Evolutionary conservation across 176 grass and related monocot genomes (phyloP), one percentile per base, ranked within the genome.

Genomic region (Hsuehochloa calcarea): DNA sequence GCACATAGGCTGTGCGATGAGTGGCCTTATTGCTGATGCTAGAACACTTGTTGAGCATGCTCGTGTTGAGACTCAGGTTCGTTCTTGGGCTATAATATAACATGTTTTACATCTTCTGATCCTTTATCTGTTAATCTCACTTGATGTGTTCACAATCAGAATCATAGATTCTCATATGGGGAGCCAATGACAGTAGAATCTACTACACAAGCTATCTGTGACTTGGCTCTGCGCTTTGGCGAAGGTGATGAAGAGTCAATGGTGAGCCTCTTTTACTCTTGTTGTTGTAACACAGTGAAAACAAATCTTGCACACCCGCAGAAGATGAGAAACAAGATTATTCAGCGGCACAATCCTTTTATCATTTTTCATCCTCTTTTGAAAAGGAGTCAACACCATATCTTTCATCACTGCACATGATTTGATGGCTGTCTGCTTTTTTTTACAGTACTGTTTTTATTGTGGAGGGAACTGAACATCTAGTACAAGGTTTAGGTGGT

Each of bases 131-230:
- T 63, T 83, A 29, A 82, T 56, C 41, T 85, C 27, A 85, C 50
- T 50, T 58, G 13, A 2, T 46, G 55, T 84, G 38, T 78, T 90
- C 16, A 25, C 11, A 34, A 81, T 67, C 88, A 99, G 96, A 99
- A 96, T 82, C 96, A 99, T 88, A 92, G 96, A 72, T 99, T 99
- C 82, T 96, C 96, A 19, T 99, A 96, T 94, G 96, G 96, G 65
- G 93, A 92, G 65, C 88, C 91, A 80, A 99, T 99, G 96, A 99
- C 91, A 25, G 84, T 99, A 68, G 96, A 96, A 65, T 99, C 96
- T 62, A 85, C 91, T 59, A 99, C 96, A 44, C 96, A 99, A 92
- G 91, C 96, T 92, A 87, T 96, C 39, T 99, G 96, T 75, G 96
- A 99, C 75, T 84, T 99, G 35, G 96, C 96, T 84, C 82, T 99